Conservation (phyloP, 2,329 filamentous ascomycete species). For the Scolecobasidium constrictum region DNA sequence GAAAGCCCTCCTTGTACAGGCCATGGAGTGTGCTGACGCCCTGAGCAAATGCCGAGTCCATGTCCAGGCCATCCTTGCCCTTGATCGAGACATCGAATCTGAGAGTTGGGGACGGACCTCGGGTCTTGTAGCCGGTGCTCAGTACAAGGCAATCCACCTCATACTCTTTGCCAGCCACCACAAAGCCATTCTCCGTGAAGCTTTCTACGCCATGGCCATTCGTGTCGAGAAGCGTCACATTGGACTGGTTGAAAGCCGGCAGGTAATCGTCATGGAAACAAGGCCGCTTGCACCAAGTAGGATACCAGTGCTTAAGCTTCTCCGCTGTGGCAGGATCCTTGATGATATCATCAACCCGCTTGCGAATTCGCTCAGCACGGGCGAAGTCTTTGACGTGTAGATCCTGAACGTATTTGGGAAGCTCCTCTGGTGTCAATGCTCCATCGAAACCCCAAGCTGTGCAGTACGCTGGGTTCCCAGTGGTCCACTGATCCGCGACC, state of each 20-base stretch:
- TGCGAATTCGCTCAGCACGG: constrained; percentile 30
- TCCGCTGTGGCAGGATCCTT: constrained; percentile 38
- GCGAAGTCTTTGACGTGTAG: constrained; percentile 32
- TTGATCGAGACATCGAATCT: constrained; percentile 29
- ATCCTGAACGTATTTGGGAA: constrained; percentile 25
- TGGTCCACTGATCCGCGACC: constrained; percentile 40
- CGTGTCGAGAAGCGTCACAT: constrained; percentile 49
- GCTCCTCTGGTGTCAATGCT: constrained; percentile 23
- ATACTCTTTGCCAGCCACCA: constrained; percentile 34
- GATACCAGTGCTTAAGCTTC: constrained; percentile 47
- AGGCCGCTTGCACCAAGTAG: constrained; percentile 51
- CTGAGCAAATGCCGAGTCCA: constrained; percentile 36
- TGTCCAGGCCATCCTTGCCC: constrained; percentile 32
- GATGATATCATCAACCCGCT: constrained; percentile 37
- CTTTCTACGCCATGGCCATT: constrained; percentile 37
- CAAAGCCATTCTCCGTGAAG: constrained; percentile 33
- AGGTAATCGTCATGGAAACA: constrained; percentile 51
- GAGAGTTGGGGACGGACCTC: constrained; percentile 17
- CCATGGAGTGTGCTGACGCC: constrained; percentile 44
- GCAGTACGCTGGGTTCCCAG: constrained; percentile 22
- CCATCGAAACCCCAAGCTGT: constrained; percentile 27
- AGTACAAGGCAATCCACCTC: constrained; percentile 31
- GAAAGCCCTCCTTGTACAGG: constrained; percentile 4
- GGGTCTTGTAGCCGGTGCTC: constrained; percentile 27
- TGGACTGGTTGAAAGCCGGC: constrained; percentile 41